Evolutionary conservation across 805 yeast species (phyloP), one percentile per base, ranked within the genome.

Genomic region (Schizosaccharomyces lindneri): DNA sequence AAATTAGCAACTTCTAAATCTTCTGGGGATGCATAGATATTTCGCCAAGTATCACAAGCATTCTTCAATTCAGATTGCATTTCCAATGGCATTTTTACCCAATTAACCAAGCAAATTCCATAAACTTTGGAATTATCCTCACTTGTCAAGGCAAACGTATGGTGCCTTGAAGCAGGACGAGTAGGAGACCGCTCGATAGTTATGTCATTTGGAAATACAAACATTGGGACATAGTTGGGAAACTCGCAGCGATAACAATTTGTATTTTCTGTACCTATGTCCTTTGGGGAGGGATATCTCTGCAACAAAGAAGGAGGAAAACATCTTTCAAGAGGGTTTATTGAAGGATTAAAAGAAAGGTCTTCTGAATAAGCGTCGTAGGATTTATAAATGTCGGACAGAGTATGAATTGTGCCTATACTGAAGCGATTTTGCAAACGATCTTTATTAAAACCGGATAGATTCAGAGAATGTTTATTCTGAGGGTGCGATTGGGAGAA

Each of bases 221-320:
- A 65, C 66, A 65, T 65, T 15, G 66, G 66, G 31, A 65, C 64
- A 51, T 63, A 65, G 4, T 62, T 63, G 2, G 66, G 66, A 61
- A 65, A 43, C 13, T 55, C 60, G 13, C 65, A 65, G 21, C 65
- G 62, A 13, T 21, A 32, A 1, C 39, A 27, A 9, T 7, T 36
- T 9, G 31, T 13, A n/a, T 4, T 32, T 29, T 55, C 48, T 11
- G 43, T 55, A 9, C n/a, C 27, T 46, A 46, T 15, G 11, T 46
- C 51, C 11, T 62, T 63, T 15, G 43, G 4, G 9, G 57, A 19
- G 9, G 66, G 66, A 48, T 51, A 65, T 19, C 61, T 60, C 21
- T 61, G 64, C 6, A 65, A 48, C 19, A 65, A 61, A 15, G 62
- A 64, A 6, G 66, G 66, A 59, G 65, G 66, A 9, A 63, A 62